Percentiles rank a stretch among this genome's conserved stretches.
These are phyloP conservation scores for Claviceps spartinae DNA, from an alignment of 2,329 filamentous ascomycete species.

Conservation along the genomic window DNA sequence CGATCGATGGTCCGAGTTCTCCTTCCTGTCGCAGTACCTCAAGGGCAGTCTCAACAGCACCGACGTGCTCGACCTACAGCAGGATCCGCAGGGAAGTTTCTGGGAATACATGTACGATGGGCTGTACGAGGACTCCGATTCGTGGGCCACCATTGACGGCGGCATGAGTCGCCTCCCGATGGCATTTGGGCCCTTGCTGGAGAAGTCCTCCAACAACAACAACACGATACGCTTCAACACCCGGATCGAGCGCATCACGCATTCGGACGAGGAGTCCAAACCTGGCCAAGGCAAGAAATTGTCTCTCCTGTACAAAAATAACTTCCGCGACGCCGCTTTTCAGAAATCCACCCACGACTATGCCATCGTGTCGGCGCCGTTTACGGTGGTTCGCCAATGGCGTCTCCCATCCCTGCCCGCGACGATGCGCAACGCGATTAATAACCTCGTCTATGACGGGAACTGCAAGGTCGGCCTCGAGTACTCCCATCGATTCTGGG, in stretches of 20 bases:
- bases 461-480: constrained; percentile 51
- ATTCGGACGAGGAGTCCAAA: constrained; percentile 5
- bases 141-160: constrained; percentile 4
- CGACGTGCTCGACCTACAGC: constrained; percentile 22
- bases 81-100: constrained; percentile 26
- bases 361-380: constrained; percentile 50
- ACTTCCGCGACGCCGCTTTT: constrained; percentile 24
- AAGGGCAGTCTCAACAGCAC: constrained; percentile 39
- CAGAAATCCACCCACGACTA: constrained; percentile 48
- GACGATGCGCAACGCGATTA: constrained; percentile 31
- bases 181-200: constrained; percentile 49
- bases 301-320: constrained; percentile 41
- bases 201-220: constrained; percentile 22
- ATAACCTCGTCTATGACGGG: constrained; percentile 27
- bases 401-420: constrained; percentile 35
- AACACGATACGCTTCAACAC: constrained; percentile 35
- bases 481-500: constrained; percentile 52
- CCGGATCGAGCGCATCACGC: constrained; percentile 39
- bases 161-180: constrained; percentile 24
- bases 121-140: constrained; percentile 14
- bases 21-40: constrained; percentile 46
- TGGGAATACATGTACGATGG: constrained; percentile 28
- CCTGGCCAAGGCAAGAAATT: constrained; percentile 37
- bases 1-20: constrained; percentile 52
- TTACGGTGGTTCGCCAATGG: constrained; percentile 51